Percentiles rank a stretch among this genome's conserved stretches.
phyloP scores from a whole-genome alignment of 2,329 filamentous ascomycete genomes.

The Fusarium brachygibbosum region DNA sequence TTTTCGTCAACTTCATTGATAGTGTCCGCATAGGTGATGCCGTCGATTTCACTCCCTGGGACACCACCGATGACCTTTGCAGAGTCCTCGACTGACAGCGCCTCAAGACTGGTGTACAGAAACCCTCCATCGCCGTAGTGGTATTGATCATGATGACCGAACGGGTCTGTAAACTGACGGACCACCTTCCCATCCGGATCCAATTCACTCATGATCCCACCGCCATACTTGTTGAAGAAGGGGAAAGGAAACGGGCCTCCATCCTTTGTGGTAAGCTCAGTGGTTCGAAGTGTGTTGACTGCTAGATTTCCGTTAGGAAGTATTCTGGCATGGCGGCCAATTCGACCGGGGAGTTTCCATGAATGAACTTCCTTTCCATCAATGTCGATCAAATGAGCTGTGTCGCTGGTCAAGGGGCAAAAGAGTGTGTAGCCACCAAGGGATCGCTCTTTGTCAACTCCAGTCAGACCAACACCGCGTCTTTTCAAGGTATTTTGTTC shows the following conservation, averaged over 20 bases:
- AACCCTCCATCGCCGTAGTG: conserved; percentile 49
- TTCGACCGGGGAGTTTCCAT: conserved; percentile 50
- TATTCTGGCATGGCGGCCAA: conserved; percentile 48
- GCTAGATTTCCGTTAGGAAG: conserved; percentile 50
- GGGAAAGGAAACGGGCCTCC: conserved; percentile 47
- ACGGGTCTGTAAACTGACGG: conserved; percentile 47
- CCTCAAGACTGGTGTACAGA: conserved; percentile 49
- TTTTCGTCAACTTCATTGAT: conserved; percentile 50
- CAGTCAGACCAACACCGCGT: conserved; percentile 48
- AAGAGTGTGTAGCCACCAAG: conserved; percentile 51
- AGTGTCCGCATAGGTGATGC: conserved; percentile 50
- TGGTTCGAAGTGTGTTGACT: conserved; percentile 47
- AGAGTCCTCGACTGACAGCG: conserved; percentile 46
- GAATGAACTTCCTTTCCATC: conserved; percentile 49
- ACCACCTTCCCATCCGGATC: conserved; percentile 44
- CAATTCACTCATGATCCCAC: conserved; percentile 50
- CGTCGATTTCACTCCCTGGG: conserved; percentile 44
- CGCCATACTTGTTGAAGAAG: conserved; percentile 52
- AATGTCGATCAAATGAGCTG: conserved; percentile 48
- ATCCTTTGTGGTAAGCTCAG: conserved; percentile 34
- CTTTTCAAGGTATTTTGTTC: conserved; percentile 52
- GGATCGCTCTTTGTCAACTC: conserved; percentile 45
- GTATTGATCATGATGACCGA: conserved; percentile 51
- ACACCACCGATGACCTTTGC: conserved; percentile 49
- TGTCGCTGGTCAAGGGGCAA: conserved; percentile 49